These are phyloP conservation scores for Fraxinus cuspidata DNA, from an alignment of 257 asterid genomes.

Conservation along the genomic window DNA sequence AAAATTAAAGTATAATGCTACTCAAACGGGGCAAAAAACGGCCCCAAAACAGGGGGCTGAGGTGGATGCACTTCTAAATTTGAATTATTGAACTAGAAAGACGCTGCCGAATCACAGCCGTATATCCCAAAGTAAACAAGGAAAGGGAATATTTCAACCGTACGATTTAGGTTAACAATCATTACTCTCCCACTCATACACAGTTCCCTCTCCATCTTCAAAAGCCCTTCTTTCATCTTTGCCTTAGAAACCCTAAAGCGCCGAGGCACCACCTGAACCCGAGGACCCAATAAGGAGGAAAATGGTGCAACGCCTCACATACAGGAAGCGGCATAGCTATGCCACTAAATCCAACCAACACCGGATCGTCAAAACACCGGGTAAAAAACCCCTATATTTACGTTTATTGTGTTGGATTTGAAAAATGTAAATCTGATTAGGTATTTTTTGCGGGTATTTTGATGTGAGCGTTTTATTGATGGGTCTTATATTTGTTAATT, in stretches of 20 bases:
- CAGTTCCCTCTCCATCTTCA: not conserved
- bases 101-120: conserved; percentile 3
- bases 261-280: not conserved
- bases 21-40: too few relatives aligned
- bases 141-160: conserved; percentile 28
- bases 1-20: not conserved
- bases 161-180: conserved; percentile 41
- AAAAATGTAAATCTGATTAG: not conserved
- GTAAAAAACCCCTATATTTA: conserved; percentile 26
- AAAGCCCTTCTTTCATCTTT: conserved; percentile 19
- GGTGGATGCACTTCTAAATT: too few relatives aligned
- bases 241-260: conserved; percentile 24
- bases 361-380: conserved; percentile 82
- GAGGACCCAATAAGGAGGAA: conserved; percentile 14
- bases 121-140: conserved; percentile 2
- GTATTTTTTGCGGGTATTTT: not conserved
- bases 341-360: conserved; percentile 90
- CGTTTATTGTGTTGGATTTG: not conserved
- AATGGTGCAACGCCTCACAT: conserved; percentile 83
- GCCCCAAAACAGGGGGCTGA: too few relatives aligned
- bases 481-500: not conserved
- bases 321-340: conserved; percentile 74
- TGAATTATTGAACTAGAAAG: too few relatives aligned
- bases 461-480: not conserved
- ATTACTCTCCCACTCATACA: conserved; percentile 1